These are phyloP conservation scores for Penicillium concentricum DNA, from an alignment of 2,329 filamentous ascomycete species.

Conservation along the genomic window DNA sequence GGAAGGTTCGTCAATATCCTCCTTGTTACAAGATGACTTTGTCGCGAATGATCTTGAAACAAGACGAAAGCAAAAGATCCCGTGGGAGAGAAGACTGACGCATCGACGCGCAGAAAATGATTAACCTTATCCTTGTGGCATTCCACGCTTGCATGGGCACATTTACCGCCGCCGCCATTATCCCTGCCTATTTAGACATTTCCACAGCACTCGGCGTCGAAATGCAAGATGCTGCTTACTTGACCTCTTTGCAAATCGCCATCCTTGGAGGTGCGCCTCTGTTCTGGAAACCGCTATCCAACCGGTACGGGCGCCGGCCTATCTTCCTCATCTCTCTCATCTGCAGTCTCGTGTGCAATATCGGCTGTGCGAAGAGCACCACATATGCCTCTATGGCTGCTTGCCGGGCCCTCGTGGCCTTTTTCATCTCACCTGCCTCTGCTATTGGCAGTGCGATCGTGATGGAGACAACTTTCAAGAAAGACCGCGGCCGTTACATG, in stretches of 20 bases:
- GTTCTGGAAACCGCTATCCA: conserved; percentile 57
- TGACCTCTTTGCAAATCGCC: conserved; percentile 57
- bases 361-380: conserved; percentile 54
- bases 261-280: conserved; percentile 55
- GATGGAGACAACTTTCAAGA: conserved; percentile 58
- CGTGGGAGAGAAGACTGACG: conserved; percentile 1
- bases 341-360: conserved; percentile 52
- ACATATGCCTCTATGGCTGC: conserved; percentile 51
- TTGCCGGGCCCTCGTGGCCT: conserved; percentile 54
- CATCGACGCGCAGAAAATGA: conserved; percentile 46
- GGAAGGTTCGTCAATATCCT: conserved; percentile 43
- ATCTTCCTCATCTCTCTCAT: conserved; percentile 55
- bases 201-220: conserved; percentile 50
- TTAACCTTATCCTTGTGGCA: conserved; percentile 56
- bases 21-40: neutral
- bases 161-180: conserved; percentile 57
- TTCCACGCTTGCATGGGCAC: conserved; percentile 60
- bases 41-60: neutral
- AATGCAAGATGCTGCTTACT: conserved; percentile 52
- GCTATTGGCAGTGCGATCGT: conserved; percentile 59
- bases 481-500: conserved; percentile 55
- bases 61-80: neutral
- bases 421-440: conserved; percentile 57
- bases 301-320: conserved; percentile 54
- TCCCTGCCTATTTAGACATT: conserved; percentile 57